These are phyloP conservation scores for Immersiella caudata DNA, from an alignment of 495 filamentous ascomycete species.

Conservation along the genomic window DNA sequence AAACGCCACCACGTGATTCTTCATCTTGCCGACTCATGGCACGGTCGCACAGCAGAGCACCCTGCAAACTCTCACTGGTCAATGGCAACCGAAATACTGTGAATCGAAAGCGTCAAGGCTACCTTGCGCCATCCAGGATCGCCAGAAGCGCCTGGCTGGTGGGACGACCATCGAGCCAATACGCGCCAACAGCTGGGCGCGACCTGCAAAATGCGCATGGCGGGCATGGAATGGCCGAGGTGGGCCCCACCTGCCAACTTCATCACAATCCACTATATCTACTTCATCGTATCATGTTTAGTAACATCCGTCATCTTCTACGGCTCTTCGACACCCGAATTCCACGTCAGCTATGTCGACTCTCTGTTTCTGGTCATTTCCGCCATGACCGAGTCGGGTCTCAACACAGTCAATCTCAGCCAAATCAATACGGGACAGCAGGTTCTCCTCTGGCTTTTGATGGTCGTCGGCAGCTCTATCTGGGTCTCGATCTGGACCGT, in stretches of 20 bases:
- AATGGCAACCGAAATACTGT: not conserved
- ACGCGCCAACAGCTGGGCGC: not conserved
- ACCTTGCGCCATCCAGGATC: not conserved
- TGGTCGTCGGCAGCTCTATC: conserved; percentile 72
- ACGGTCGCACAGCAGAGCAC: too few relatives aligned
- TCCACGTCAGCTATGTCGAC: conserved; percentile 71
- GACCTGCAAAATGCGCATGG: not conserved
- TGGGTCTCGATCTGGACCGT: conserved; percentile 67
- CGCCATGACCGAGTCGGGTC: conserved; percentile 79
- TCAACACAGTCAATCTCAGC: conserved; percentile 62
- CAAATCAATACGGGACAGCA: conserved; percentile 67
- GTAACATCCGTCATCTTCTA: conserved; percentile 73
- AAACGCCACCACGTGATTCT: too few relatives aligned
- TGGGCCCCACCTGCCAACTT: conserved; percentile 56
- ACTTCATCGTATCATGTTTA: conserved; percentile 71
- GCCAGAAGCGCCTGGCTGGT: not conserved
- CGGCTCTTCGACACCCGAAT: conserved; percentile 59
- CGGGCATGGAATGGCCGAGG: not conserved
- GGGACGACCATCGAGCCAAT: not conserved
- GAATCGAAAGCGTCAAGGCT: not conserved
- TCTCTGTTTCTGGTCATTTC: conserved; percentile 75
- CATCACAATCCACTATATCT: conserved; percentile 71
- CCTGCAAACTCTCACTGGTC: not conserved
- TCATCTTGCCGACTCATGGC: too few relatives aligned
- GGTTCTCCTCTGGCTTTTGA: conserved; percentile 68